Evolutionary conservation across 345 rosid species (phyloP), one percentile per base, ranked within the genome.

Genomic region (Euphorbia pulcherrima): DNA sequence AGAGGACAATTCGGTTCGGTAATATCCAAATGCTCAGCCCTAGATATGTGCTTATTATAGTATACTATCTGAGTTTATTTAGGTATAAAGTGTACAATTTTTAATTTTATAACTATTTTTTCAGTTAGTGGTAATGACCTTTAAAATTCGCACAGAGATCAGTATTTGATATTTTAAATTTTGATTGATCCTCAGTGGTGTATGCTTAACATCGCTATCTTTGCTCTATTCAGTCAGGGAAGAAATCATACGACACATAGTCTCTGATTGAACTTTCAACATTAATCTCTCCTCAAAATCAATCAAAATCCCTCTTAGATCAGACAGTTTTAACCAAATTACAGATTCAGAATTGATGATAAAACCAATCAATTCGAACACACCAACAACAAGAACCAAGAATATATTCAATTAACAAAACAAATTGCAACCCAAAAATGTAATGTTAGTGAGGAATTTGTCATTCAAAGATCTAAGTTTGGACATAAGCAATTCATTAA

Each of bases 151-250:
- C n/a, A n/a, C n/a, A n/a, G n/a, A n/a, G n/a, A n/a, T n/a, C n/a
- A n/a, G n/a, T n/a, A n/a, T n/a, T n/a, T n/a, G n/a, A n/a, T n/a
- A n/a, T n/a, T n/a, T n/a, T n/a, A n/a, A n/a, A n/a, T n/a, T n/a
- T n/a, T n/a, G n/a, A n/a, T n/a, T n/a, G n/a, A n/a, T n/a, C n/a
- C n/a, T n/a, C n/a, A n/a, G n/a, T n/a, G n/a, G n/a, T n/a, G n/a
- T n/a, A n/a, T n/a, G n/a, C n/a, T n/a, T n/a, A n/a, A n/a, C n/a
- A n/a, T n/a, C n/a, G n/a, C n/a, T n/a, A n/a, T 84, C 88, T 8
- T 65, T 72, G 61, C 73, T 80, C 30, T 63, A 39, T n/a, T 72
- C 88, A 50, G 79, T 82, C 53, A 75, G 84, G 81, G 69, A 78
- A 65, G 81, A 75, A 57, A 74, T 75, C 33, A 57, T 71, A 1